Base-by-base conservation (phyloP, 2,329 filamentous ascomycete genomes). In the Xylariaceae sp. region DNA sequence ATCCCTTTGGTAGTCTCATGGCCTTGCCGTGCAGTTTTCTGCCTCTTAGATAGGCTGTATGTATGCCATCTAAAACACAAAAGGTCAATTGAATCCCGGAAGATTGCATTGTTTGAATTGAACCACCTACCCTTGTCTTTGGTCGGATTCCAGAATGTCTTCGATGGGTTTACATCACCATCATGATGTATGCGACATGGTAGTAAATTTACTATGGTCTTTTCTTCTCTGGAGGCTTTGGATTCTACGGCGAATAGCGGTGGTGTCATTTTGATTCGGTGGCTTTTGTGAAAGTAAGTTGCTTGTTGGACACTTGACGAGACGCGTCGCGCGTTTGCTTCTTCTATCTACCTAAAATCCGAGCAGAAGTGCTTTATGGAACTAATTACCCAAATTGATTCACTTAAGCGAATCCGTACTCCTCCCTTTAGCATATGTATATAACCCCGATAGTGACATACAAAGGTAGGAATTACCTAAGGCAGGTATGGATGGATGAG, bases 111-210 rank as follows among this genome's bases (percentile, higher is more conserved):
- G 42, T 29, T 41, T 35, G 39, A 27, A 5, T 54, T 47, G 44
- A 45, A 53, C 27, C 67, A 72, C 77, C 67, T 65, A 77, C 76
- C 77, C 66, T 69, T 70, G 61, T 60, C 74, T 30, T 71, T 67
- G 32, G 67, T 71, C 0, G 89, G 87, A 4, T 74, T 77, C 90
- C 91, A 96, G 68, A 89, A 90, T 43, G 83, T 75, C 27, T 80
- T 71, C 4, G 80, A 74, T 1, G 83, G 75, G 49, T 84, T 80
- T 51, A 92, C 76, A 1, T 84, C 77, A 1, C 91, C 91, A 63
- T 88, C 83, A 70, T 95, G 86, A 64, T 91, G 80, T 66, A 96
- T 83, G 52, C 83, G 81, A 65, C 89, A 94, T 3, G 91, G 91
- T 11, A 96, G 77, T 26, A 96, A 74, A 65, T 96, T 61, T 1